Conservation (phyloP, 352 stramenopile genomes). For the Globisporangium canariense region DNA sequence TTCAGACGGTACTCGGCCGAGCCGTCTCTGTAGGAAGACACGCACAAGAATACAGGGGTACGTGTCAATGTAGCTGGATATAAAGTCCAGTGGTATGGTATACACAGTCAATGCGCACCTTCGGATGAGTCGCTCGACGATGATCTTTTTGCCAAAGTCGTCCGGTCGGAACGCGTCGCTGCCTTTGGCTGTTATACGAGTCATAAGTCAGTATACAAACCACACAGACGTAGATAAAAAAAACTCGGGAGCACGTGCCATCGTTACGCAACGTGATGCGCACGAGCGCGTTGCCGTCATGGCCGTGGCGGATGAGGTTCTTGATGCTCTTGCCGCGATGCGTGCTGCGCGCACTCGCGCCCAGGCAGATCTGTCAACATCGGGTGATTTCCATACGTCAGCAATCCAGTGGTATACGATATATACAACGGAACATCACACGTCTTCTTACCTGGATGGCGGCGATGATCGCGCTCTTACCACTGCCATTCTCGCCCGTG, state of each 20-base stretch:
- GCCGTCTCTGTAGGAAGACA: constrained; percentile 38
- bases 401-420: constrained; percentile 19
- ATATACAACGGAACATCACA: background rate
- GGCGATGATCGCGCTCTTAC: constrained; percentile 97
- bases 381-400: constrained; percentile 12
- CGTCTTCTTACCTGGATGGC: constrained; percentile 88
- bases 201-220: background rate
- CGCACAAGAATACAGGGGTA: background rate
- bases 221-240: background rate
- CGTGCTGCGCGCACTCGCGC: constrained; percentile 90
- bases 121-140: constrained; percentile 91
- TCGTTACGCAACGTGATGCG: constrained; percentile 93
- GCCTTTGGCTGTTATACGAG: constrained; percentile 34
- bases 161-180: constrained; percentile 90
- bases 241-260: constrained; percentile 15
- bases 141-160: constrained; percentile 91
- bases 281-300: constrained; percentile 84
- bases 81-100: background rate
- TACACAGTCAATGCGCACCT: constrained; percentile 20
- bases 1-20: constrained; percentile 76
- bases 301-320: constrained; percentile 93
- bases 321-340: constrained; percentile 95
- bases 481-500: constrained; percentile 92
- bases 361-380: constrained; percentile 91
- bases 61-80: background rate